These are phyloP conservation scores for Geosmithia putterillii DNA, from an alignment of 2,329 filamentous ascomycete species.

Conservation along the genomic window DNA sequence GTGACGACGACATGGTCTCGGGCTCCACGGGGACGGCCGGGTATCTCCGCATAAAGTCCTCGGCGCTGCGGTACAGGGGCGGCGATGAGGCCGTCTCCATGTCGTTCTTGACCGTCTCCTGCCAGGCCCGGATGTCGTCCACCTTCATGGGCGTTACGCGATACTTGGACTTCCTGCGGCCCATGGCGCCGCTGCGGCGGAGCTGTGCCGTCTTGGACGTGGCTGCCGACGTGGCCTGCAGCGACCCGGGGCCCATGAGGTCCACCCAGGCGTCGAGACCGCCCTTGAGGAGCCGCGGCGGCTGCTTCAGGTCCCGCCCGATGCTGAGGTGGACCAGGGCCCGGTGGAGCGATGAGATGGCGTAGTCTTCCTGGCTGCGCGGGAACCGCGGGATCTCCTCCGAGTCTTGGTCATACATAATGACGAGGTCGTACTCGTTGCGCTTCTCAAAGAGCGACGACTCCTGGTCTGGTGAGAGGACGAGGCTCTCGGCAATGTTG, in stretches of 20 bases:
- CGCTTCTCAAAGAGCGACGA: conserved; percentile 59
- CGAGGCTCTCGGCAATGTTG: conserved; percentile 53
- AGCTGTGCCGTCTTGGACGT: background rate
- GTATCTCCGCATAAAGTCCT: conserved; percentile 75
- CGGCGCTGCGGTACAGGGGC: conserved; percentile 55
- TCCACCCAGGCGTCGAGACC: conserved; percentile 81
- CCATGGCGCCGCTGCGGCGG: background rate
- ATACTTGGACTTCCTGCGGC: conserved; percentile 26
- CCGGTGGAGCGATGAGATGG: conserved; percentile 62
- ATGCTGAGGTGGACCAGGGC: conserved; percentile 78
- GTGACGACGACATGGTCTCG: conserved; percentile 44
- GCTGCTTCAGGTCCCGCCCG: conserved; percentile 57
- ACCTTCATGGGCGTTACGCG: conserved; percentile 57
- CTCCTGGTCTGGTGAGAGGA: conserved; percentile 64
- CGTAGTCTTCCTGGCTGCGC: conserved; percentile 28
- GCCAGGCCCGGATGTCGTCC: conserved; percentile 73
- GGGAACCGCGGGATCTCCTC: conserved; percentile 29
- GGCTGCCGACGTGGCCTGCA: conserved; percentile 26
- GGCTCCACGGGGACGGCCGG: conserved; percentile 55
- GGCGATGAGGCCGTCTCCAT: conserved; percentile 34
- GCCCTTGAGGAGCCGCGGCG: conserved; percentile 68
- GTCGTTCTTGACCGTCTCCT: conserved; percentile 56
- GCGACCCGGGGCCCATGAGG: conserved; percentile 59
- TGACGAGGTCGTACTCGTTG: conserved; percentile 71
- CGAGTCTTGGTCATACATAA: conserved; percentile 75